These are phyloP conservation scores for Diaporthe citri DNA, from an alignment of 2,329 filamentous ascomycete genomes.

Conservation along the genomic window DNA sequence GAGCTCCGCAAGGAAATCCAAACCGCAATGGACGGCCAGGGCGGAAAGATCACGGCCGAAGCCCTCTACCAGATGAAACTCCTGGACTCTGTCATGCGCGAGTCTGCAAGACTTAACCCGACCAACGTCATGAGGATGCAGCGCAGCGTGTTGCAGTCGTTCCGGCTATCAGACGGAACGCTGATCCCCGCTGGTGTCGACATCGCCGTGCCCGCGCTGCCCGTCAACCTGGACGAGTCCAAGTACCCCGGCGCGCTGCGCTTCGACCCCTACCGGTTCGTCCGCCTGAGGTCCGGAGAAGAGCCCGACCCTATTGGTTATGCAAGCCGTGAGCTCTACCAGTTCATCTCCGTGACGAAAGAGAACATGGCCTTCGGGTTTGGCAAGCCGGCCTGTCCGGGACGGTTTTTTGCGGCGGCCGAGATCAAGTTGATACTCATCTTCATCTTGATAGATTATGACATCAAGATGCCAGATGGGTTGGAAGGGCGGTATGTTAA, in stretches of 20 bases:
- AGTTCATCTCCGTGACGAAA: slow-evolving; percentile 54
- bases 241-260: slow-evolving; percentile 54
- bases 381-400: slow-evolving; percentile 55
- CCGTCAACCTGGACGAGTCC: slow-evolving; percentile 53
- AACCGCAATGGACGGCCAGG: slow-evolving; percentile 50
- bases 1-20: slow-evolving; percentile 64
- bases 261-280: slow-evolving; percentile 51
- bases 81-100: slow-evolving; percentile 49
- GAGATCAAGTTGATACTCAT: slow-evolving; percentile 53
- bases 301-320: slow-evolving; percentile 41
- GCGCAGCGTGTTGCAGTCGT: slow-evolving; percentile 62
- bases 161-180: slow-evolving; percentile 67
- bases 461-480: slow-evolving; percentile 45
- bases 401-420: slow-evolving; percentile 52
- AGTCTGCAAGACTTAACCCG: slow-evolving; percentile 47
- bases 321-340: slow-evolving; percentile 51
- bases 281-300: slow-evolving; percentile 42
- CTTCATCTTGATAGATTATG: slow-evolving; percentile 45
- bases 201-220: slow-evolving; percentile 56
- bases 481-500: slow-evolving; percentile 44
- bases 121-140: slow-evolving; percentile 55
- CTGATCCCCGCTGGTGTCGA: slow-evolving; percentile 57
- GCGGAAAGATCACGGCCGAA: slow-evolving; percentile 43
- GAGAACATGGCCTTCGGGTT: slow-evolving; percentile 54
- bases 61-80: slow-evolving; percentile 50